Evolutionary conservation across 1,139 yeast species (phyloP), one percentile per base, ranked within the genome.

Genomic region (Geotrichum candidum): DNA sequence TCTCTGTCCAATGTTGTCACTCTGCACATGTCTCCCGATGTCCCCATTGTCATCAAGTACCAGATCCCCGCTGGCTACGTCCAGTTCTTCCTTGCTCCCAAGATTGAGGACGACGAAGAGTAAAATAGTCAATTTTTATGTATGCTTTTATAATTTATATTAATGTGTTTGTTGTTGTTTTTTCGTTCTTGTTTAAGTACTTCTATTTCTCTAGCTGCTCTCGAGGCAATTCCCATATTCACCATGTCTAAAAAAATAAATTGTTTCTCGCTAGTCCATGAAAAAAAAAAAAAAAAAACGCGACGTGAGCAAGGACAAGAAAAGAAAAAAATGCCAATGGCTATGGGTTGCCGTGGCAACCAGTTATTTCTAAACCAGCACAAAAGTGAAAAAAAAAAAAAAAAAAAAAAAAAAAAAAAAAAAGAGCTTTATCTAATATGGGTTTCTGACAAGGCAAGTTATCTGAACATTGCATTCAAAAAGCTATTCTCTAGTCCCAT

Each of bases 81-180:
- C 75, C 87, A 97, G 76, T 94, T 89, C 83, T 94, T 89, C 83
- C 83, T 94, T 77, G 99, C 99, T 69, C 99, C 99, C 64, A 94
- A 94, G 82, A 90, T 91, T 74, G 96, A 88, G 68, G 97, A 90
- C 69, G 96, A 90, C 65, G 95, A 89, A 67, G 67, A 67, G 54
- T 54, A 54, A 29, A 35, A 22, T 29, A 54, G 48, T 13, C 18
- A 25, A 18, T 29, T 25, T 59, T 54, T 38, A 29, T 33, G 51
- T 52, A 25, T 51, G 31, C 23, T 29, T 45, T n/a, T 57, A 15
- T 33, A 51, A 15, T 45, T 41, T 54, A n/a, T 35, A 35, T 50
- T 56, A 25, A 38, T 29, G 57, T 45, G 18, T 41, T 50, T 25
- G 29, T 50, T 29, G 10, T 29, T 56, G n/a, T 18, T 22, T 27